Evolutionary conservation across 768 basidiomycete genomes (phyloP).

Genomic region (Sarcodon sp.): DNA sequence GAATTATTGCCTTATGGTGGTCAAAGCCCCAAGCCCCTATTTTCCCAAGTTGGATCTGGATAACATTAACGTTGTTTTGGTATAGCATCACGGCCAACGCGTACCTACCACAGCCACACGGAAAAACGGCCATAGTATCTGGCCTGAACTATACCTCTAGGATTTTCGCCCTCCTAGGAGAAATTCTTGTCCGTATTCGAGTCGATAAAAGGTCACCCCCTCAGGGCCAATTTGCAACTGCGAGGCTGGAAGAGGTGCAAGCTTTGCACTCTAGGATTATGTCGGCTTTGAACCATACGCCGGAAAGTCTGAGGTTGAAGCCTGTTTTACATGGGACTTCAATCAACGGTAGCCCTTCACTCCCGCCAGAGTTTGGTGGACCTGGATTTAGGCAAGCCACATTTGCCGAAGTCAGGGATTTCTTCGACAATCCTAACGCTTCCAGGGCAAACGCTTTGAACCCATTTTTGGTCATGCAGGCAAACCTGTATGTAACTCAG

Average conservation of each 20-base stretch:
- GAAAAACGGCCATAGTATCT: constrained; percentile 73
- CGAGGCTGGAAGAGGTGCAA: constrained; percentile 74
- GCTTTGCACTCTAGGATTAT: constrained; percentile 70
- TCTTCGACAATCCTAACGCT: constrained; percentile 86
- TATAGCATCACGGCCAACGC: constrained; percentile 70
- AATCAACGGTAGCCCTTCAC: constrained; percentile 14
- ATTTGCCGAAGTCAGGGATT: constrained; percentile 80
- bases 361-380: constrained; percentile 50
- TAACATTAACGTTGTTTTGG: neutral
- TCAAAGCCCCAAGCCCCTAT: neutral
- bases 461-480: constrained; percentile 85
- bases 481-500: constrained; percentile 88
- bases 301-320: constrained; percentile 64
- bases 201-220: constrained; percentile 82
- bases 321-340: constrained; percentile 19
- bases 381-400: constrained; percentile 73
- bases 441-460: constrained; percentile 78
- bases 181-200: constrained; percentile 77
- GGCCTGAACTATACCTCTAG: constrained; percentile 82
- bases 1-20: neutral
- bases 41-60: neutral
- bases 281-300: constrained; percentile 60
- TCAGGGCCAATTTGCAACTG: constrained; percentile 76
- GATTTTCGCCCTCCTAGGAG: constrained; percentile 76
- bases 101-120: constrained; percentile 79